Evolutionary conservation across 169 alveolate species (phyloP).

Genomic region (Babesia caballi): DNA sequence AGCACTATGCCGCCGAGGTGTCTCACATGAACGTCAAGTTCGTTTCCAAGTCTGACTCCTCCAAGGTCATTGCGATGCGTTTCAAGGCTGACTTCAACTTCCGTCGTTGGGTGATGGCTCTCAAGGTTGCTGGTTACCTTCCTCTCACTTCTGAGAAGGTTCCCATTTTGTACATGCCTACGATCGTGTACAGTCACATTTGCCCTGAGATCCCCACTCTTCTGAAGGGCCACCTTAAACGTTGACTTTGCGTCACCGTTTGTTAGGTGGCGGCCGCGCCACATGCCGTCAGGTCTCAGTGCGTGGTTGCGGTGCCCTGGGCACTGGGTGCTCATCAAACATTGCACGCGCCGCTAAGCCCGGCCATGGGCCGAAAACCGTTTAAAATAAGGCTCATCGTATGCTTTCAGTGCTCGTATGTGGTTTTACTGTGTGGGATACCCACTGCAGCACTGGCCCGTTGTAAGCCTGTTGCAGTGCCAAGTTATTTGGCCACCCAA

Average conservation of each 20-base stretch:
- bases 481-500: too few relatives aligned
- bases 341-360: too few relatives aligned
- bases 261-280: too few relatives aligned
- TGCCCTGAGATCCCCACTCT: slow-evolving; percentile 70
- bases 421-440: too few relatives aligned
- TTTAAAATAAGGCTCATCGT: too few relatives aligned
- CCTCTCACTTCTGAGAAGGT: slow-evolving; percentile 37
- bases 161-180: slow-evolving; percentile 62
- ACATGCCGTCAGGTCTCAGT: too few relatives aligned
- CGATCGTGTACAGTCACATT: slow-evolving; percentile 70
- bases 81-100: slow-evolving; percentile 62
- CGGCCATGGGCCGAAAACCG: too few relatives aligned
- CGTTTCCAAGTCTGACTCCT: slow-evolving; percentile 33
- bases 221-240: slow-evolving; percentile 38
- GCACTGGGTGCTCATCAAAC: too few relatives aligned
- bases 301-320: too few relatives aligned
- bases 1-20: slow-evolving; percentile 55
- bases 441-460: too few relatives aligned
- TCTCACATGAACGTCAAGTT: slow-evolving; percentile 50
- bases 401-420: too few relatives aligned
- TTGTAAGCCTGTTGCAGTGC: too few relatives aligned
- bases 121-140: slow-evolving; percentile 70
- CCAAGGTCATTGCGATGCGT: not conserved
- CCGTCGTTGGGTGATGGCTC: slow-evolving; percentile 70
- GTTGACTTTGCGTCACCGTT: not conserved